These are phyloP conservation scores for Begonia loranthoides DNA, from an alignment of 306 rosid species.

Conservation along the genomic window DNA sequence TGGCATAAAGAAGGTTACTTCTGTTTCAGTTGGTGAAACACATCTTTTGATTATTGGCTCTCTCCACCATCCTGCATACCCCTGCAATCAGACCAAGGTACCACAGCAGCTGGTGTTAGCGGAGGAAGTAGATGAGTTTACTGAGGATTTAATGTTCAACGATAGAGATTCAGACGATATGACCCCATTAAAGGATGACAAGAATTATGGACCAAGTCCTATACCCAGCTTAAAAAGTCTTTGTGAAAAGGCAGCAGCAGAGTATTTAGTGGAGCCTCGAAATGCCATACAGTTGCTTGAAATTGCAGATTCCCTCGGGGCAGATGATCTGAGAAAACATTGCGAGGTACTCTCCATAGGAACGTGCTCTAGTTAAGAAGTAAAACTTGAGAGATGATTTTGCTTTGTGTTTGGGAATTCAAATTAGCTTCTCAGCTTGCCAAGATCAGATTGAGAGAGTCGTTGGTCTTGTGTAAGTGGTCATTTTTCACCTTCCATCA, in stretches of 20 bases:
- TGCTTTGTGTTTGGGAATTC: too few relatives aligned
- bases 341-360: constrained; percentile 53
- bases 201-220: constrained; percentile 22
- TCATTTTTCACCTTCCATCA: too few relatives aligned
- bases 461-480: too few relatives aligned
- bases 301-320: constrained; percentile 80
- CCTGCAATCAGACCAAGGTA: constrained; percentile 20
- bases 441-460: too few relatives aligned
- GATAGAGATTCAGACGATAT: constrained; percentile 32
- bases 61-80: constrained; percentile 67
- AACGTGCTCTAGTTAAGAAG: constrained; percentile 1
- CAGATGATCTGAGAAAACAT: constrained; percentile 60
- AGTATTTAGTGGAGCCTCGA: constrained; percentile 84
- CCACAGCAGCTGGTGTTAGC: constrained; percentile 27
- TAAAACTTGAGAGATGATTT: not conserved
- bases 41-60: constrained; percentile 69
- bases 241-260: constrained; percentile 81
- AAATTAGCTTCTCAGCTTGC: too few relatives aligned
- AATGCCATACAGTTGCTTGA: constrained; percentile 79
- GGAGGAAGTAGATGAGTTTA: constrained; percentile 43
- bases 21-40: constrained; percentile 89
- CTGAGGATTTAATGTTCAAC: constrained; percentile 51
- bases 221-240: constrained; percentile 75
- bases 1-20: constrained; percentile 77
- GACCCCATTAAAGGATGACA: constrained; percentile 17